Conservation (phyloP, 768 basidiomycete genomes). For the Kwoniella dendrophila region DNA sequence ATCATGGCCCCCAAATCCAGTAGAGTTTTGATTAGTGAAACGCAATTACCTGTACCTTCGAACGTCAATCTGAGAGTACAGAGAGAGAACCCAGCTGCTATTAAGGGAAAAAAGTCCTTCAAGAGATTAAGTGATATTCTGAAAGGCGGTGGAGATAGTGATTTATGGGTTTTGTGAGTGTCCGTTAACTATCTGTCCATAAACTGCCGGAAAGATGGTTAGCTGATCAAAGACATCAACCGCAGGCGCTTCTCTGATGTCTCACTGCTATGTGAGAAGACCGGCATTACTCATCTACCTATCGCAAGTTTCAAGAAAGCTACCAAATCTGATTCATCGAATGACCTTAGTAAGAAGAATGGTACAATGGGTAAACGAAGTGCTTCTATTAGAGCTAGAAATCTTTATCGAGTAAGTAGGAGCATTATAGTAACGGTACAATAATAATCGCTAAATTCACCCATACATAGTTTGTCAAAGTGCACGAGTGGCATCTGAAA, state of each 20-base stretch:
- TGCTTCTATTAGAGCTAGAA: constrained; percentile 78
- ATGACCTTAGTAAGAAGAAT: constrained; percentile 68
- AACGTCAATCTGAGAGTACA: constrained; percentile 15
- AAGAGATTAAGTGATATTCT: constrained; percentile 89
- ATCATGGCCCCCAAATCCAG: constrained; percentile 88
- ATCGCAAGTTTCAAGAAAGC: constrained; percentile 34
- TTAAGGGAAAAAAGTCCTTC: constrained; percentile 82
- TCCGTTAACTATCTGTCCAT: neutral
- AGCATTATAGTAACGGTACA: neutral
- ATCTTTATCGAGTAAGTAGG: constrained; percentile 69
- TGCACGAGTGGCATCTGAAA: constrained; percentile 56
- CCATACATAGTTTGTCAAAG: constrained; percentile 69
- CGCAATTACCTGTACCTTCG: constrained; percentile 55
- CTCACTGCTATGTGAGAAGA: constrained; percentile 83
- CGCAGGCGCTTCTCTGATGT: constrained; percentile 84
- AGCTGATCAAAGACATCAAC: neutral
- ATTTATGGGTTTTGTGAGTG: constrained; percentile 79
- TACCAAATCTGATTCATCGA: constrained; percentile 61
- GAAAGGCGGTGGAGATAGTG: constrained; percentile 66
- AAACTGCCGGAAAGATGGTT: neutral
- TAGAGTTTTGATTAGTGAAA: constrained; percentile 81
- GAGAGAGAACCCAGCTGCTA: constrained; percentile 52
- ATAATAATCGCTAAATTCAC: neutral
- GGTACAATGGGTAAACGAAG: constrained; percentile 76
- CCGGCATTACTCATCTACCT: constrained; percentile 71